Evolutionary conservation across 345 rosid genomes (phyloP), one percentile per base, ranked within the genome.

Genomic region (Pistacia integerrima): DNA sequence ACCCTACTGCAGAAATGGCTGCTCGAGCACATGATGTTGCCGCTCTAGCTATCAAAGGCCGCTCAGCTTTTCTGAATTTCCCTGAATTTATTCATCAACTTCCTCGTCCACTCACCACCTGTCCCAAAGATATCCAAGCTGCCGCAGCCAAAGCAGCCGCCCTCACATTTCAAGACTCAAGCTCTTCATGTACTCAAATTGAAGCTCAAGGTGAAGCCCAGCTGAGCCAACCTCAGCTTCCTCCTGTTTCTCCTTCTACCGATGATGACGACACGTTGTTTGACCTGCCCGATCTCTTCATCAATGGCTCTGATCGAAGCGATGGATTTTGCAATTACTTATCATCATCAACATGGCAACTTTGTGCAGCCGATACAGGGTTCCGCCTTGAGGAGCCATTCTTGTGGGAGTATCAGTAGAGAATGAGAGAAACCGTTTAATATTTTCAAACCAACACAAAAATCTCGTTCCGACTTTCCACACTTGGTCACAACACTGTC

Each of bases 11-110:
- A 9, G 90, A 92, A 82, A 92, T 90, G 97, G 97, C 97, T 1
- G 97, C 97, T 82, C 88, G 94, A 76, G 97, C 97, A 60, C 97
- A 92, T 36, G 97, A 92, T 44, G 97, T 90, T 0, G 97, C 97
- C 0, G 86, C 97, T 35, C 78, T 90, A 67, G 97, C 97, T 67
- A 90, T 92, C 46, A 92, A 92, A 83, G 97, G 97, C 11, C 18
- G 78, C 64, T 78, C 86, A 38, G 91, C 92, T 76, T 86, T 66
- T 70, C 90, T 92, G 48, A 92, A 92, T 77, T 92, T 92, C 67
- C 94, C 97, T 4, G 80, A 86, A 60, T 30, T 86, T 5, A 82
- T 85, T 12, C 64, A 66, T 13, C 84, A 80, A n/a, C 88, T 89
- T 67, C 97, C 90, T 8, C 87, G 90, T 22, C 93, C 91, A 5